Evolutionary conservation across 148 eudicot species (phyloP), one percentile per base, ranked within the genome.

Genomic region (Fagopyrum esculentum): DNA sequence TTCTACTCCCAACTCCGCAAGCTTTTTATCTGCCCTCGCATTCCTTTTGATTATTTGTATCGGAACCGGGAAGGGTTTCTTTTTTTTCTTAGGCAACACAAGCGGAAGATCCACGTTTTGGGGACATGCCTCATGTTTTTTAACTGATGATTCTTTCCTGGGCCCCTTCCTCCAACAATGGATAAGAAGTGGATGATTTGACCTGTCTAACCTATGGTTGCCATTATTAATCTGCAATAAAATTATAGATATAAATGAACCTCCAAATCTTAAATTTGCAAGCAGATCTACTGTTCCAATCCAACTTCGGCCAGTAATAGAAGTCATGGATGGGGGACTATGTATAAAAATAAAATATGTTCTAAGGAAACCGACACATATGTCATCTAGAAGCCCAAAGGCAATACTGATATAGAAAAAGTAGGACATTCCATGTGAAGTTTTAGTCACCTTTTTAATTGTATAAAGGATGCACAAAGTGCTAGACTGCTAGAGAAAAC

Each of bases 101-200:
- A 88, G 87, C 60, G 99, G 99, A 83, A 95, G 92, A 83, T 95
- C 99, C 40, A 86, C 90, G 86, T 96, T 90, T 80, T 92, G 94
- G n/a, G 85, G 87, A 50, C 48, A 6, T 11, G 56, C 66, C 47
- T 82, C 86, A 71, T 57, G 81, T 80, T 85, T 86, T 79, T 76
- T 86, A 45, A 69, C 35, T 73, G 81, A 54, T 29, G 22, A 70
- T 71, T 80, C 73, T 70, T 77, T 81, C 73, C 60, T 76, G 47
- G 86, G 81, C 17, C 73, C 78, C 61, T 73, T 79, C 64, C 74
- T 76, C 63, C 78, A 75, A 78, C 87, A 89, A 56, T 73, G 19
- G 76, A 78, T 50, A 48, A 78, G 82, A 64, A 75, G 64, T 16
- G 80, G 83, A 73, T 77, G 77, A 50, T 22, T 72, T 80, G 80